Base-by-base conservation (phyloP, 1,284 basidiomycete species). In the Exobasidium rhododendri region DNA sequence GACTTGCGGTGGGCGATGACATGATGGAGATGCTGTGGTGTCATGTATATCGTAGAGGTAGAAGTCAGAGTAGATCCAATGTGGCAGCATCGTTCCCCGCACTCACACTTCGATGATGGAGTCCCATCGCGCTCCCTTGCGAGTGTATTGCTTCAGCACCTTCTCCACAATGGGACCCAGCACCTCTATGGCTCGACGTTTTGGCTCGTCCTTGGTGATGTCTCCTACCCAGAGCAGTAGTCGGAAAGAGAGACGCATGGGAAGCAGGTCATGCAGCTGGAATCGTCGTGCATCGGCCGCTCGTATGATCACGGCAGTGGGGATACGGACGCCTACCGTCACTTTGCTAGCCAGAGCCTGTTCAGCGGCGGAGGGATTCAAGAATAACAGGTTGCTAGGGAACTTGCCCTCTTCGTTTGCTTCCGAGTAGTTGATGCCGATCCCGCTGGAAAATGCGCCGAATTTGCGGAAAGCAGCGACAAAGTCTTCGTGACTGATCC, bases 401-500 rank as follows among this genome's bases (percentile, higher is more conserved):
- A 14, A n/a, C n/a, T 44, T 44, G 14, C 43, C 43, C 14, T 14
- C 43, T 14, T 62, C n/a, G 63, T 31, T 47, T 44, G 63, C 65
- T 44, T 58, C 58, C 26, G 61, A 59, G 24, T 68, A 68, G 24
- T 65, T 58, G 6, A 68, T 62, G 26, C 61, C 59, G 35, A 60
- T 29, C 5, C 66, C 66, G 17, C 62, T 64, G 0, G 63, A 61
- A 20, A 68, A 68, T 2, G 63, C 49, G n/a, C 63, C 63, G 1
- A 60, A 60, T 35, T 56, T 60, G 29, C 58, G 46, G 10, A 65
- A 68, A 1, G 56, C 66, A 86, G 80, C 80, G 29, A 87, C 76
- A 74, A 90, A 87, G 60, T 87, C 83, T 54, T 85, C 85, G 70
- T 88, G 87, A 0, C 86, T 84, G 20, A 90, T 85, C 26, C 88